A percentile compares a stretch with the other conserved stretches of the same genome.
Conservation (phyloP, 108 stramenopile species). For the Poteriospumella lacustris region DNA sequence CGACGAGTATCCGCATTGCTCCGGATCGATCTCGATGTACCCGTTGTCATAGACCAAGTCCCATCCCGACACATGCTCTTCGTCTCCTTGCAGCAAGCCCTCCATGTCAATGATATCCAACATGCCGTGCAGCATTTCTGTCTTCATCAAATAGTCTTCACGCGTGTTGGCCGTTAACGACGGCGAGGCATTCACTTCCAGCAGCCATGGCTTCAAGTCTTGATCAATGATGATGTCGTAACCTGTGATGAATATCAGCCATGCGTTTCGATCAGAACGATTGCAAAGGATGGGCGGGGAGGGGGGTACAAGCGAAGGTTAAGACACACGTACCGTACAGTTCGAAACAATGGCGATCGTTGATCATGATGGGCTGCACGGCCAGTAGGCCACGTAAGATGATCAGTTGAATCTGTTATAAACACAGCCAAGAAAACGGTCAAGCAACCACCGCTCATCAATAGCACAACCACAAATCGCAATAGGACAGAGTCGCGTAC, state of each 20-base stretch:
- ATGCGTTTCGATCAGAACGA: too few species aligned
- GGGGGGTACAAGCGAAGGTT: too few species aligned
- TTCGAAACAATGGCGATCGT: slow-evolving; percentile 66
- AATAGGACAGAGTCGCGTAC: background rate
- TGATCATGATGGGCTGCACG: slow-evolving; percentile 60
- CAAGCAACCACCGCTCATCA: too few species aligned
- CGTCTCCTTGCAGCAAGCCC: slow-evolving; percentile 31
- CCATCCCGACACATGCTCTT: slow-evolving; percentile 33
- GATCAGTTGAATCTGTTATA: slow-evolving; percentile 53
- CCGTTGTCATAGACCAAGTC: slow-evolving; percentile 31
- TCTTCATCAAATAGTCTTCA: slow-evolving; percentile 52
- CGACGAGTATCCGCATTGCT: slow-evolving; percentile 24
- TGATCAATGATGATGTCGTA: slow-evolving; percentile 60
- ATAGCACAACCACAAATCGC: background rate
- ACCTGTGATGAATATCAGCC: background rate
- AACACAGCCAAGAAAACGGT: slow-evolving; percentile 12
- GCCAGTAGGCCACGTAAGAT: slow-evolving; percentile 45
- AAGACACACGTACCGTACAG: slow-evolving; percentile 58
- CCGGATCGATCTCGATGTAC: slow-evolving; percentile 29
- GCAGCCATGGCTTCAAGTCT: slow-evolving; percentile 57
- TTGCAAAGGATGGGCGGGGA: too few species aligned
- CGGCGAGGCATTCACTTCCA: slow-evolving; percentile 64
- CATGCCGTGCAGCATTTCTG: slow-evolving; percentile 53
- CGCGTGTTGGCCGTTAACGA: slow-evolving; percentile 56
- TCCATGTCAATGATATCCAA: slow-evolving; percentile 61